Evolutionary conservation across 2,329 filamentous ascomycete species (phyloP), one percentile per base, ranked within the genome.

Genomic region (Diplodia mutila): DNA sequence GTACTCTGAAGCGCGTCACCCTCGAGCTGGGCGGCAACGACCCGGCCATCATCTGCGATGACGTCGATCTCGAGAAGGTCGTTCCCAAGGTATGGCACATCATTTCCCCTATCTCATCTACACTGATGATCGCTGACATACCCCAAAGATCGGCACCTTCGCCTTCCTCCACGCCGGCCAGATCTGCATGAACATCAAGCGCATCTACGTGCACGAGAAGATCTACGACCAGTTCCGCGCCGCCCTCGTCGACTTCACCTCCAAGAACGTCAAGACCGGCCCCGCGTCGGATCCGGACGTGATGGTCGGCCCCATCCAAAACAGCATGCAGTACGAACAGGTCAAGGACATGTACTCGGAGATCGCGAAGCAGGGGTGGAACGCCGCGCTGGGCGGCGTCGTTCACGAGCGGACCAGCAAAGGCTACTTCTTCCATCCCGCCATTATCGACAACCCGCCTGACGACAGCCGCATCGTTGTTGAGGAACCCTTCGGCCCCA

Each of bases 11-110:
- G 80, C 80, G 86, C 29, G 81, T 86, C 14, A 87, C 85, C 0
- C 81, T 89, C 5, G 87, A 89, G 74, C 80, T 88, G 11, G 85
- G 87, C n/a, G 87, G 87, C 4, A 89, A 89, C 69, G 86, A 89
- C 70, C 81, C 87, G 0, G 83, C 85, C 7, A 86, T 89, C 70
- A 80, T 89, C n/a, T 82, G 83, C 7, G 83, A 88, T 61, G 77
- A 87, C 66, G 79, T 81, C 18, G 81, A 82, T 55, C 78, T 83
- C 21, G 77, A 82, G 21, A 78, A 81, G 54, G 77, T 75, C 14
- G 70, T 76, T 1, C 71, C 74, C 4, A 75, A 76, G 72, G 74
- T 75, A 52, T 7, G 42, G 1, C 27, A 27, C 27, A 3, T 12
- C 7, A 9, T 7, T 18, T 4, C n/a, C 27, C 27, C 14, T 8